Evolutionary conservation across 2,329 filamentous ascomycete genomes (phyloP), one percentile per base, ranked within the genome.

Genomic region (Colletotrichum musicola): DNA sequence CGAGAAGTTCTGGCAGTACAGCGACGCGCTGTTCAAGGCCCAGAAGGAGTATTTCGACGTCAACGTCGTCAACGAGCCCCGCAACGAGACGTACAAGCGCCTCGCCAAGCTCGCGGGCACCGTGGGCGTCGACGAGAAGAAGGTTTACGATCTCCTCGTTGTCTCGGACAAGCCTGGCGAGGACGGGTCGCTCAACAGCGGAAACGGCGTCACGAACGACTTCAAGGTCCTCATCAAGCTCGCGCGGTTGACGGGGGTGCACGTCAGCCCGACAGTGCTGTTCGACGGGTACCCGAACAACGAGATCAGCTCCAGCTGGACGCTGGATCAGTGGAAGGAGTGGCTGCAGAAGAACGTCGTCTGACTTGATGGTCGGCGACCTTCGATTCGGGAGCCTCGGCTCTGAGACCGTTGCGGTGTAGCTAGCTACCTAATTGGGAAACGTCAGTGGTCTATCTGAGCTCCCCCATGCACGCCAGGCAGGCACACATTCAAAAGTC

Each of bases 241-340:
- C 78, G 88, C 93, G 74, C 85, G 95, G 50, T 81, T 96, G 73
- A 87, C 93, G 9, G 92, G 95, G 13, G 89, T 97, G 50, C 95
- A 98, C 82, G 93, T 98, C 47, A 95, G 93, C 49, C 95, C 95
- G 1, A 98, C 95, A 0, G 94, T 95, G 20, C 85, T 97, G 57
- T 95, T 97, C 78, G 90, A 98, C 80, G 94, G 95, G 0, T 88
- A 97, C 25, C 90, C 97, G 57, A 92, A 93, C 75, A 89, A 88
- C 72, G 89, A 92, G 58, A 92, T 97, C 72, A 92, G 90, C 71
- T 95, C 92, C 66, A 87, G 90, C 25, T 98, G 94, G 88, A 91
- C 87, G 0, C 85, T 85, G 73, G 89, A 92, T 67, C 92, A 97
- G 81, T 98, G 95, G 95, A 86, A 91, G 76, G 90, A 94, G 80